phyloP scores from a whole-genome alignment of 352 stramenopile genomes.

The Plasmopara halstedii region DNA sequence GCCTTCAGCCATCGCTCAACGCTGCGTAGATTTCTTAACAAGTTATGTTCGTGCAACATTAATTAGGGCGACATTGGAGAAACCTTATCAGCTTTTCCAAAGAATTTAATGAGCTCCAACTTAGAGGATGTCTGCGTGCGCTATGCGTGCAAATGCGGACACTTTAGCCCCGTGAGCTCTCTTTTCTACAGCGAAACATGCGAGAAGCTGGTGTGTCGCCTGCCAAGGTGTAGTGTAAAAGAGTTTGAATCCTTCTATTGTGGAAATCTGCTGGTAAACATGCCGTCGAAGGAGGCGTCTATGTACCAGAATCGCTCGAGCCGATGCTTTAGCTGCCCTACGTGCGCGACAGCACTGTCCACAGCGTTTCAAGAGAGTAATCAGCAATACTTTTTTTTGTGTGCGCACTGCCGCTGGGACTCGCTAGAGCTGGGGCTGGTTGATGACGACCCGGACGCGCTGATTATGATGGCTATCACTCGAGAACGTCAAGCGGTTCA shows the following conservation, averaged over 20 bases:
- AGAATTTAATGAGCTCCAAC: constrained; percentile 3
- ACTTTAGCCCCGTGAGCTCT: constrained; percentile 39
- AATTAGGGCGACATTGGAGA: background rate
- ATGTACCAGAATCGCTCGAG: constrained; percentile 86
- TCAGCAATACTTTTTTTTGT: constrained; percentile 75
- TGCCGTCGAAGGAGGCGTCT: constrained; percentile 80
- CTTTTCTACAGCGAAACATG: constrained; percentile 79
- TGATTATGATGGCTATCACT: constrained; percentile 74
- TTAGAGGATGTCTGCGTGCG: constrained; percentile 25
- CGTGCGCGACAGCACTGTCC: constrained; percentile 56
- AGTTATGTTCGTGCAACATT: constrained; percentile 10
- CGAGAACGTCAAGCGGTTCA: constrained; percentile 62
- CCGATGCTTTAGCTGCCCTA: constrained; percentile 71
- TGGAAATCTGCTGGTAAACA: constrained; percentile 72
- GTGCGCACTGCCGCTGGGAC: constrained; percentile 80
- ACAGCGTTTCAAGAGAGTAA: constrained; percentile 50
- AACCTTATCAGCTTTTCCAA: background rate
- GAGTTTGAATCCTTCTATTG: constrained; percentile 89
- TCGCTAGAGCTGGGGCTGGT: constrained; percentile 53
- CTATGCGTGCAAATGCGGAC: constrained; percentile 72
- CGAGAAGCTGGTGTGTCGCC: constrained; percentile 65
- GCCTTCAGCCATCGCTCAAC: constrained; percentile 16
- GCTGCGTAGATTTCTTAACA: too few relatives aligned
- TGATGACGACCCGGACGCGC: constrained; percentile 75
- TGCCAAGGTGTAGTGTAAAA: constrained; percentile 60